Evolutionary conservation across 2,329 filamentous ascomycete genomes (phyloP).

Genomic region (Scedosporium boydii): DNA sequence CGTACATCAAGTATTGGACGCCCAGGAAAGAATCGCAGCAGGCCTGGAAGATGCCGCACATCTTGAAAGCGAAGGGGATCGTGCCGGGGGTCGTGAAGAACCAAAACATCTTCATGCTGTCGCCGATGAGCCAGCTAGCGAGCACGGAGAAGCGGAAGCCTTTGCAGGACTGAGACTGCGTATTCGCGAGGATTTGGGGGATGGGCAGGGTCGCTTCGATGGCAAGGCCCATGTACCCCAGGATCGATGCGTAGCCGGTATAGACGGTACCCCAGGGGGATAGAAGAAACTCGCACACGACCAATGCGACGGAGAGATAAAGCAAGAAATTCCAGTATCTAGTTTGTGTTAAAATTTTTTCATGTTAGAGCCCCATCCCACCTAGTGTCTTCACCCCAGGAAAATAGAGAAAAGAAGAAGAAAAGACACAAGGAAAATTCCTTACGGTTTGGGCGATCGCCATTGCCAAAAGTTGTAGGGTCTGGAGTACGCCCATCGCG

Average conservation of each 20-base stretch:
- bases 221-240: constrained; percentile 67
- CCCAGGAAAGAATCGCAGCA: constrained; percentile 66
- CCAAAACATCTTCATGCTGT: constrained; percentile 81
- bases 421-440: constrained; percentile 10
- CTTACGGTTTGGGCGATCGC: constrained; percentile 58
- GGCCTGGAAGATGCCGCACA: constrained; percentile 75
- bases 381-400: background rate
- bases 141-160: constrained; percentile 71
- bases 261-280: constrained; percentile 49
- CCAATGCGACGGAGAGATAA: constrained; percentile 54
- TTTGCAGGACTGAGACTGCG: constrained; percentile 58
- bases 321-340: constrained; percentile 72
- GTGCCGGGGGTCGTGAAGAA: constrained; percentile 63
- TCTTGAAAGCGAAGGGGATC: constrained; percentile 72
- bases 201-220: constrained; percentile 76
- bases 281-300: constrained; percentile 58
- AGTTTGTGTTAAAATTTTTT: background rate
- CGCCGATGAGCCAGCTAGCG: constrained; percentile 68
- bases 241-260: constrained; percentile 52
- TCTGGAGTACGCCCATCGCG: constrained; percentile 28
- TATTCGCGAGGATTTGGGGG: constrained; percentile 68
- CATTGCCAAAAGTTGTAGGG: constrained; percentile 81
- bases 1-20: constrained; percentile 64
- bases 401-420: background rate
- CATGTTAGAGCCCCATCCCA: background rate